phyloP scores from a whole-genome alignment of 1,284 basidiomycete genomes.

The Termitomyces sp. region DNA sequence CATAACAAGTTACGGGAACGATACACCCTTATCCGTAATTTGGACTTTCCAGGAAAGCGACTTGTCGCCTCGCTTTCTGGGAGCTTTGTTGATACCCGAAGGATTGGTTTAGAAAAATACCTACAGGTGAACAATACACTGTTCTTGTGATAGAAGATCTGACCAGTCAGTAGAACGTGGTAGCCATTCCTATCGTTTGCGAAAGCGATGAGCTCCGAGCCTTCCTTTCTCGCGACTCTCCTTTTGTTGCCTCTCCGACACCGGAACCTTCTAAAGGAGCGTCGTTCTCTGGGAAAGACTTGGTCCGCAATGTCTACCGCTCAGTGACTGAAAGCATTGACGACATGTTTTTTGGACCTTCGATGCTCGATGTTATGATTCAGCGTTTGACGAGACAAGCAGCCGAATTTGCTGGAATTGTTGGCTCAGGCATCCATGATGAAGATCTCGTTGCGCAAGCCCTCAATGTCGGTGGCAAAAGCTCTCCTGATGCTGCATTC shows the following conservation, averaged over 20 bases:
- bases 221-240: slow-evolving; percentile 86
- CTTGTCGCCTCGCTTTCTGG: slow-evolving; percentile 79
- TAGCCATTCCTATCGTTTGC: slow-evolving; percentile 72
- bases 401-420: slow-evolving; percentile 80
- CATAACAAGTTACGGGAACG: slow-evolving; percentile 80
- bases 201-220: slow-evolving; percentile 78
- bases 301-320: slow-evolving; percentile 82
- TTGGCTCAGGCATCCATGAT: slow-evolving; percentile 73
- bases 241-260: slow-evolving; percentile 60
- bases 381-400: slow-evolving; percentile 84
- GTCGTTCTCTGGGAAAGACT: slow-evolving; percentile 60
- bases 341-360: slow-evolving; percentile 89
- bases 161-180: slow-evolving; percentile 50
- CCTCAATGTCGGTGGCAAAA: slow-evolving; percentile 62
- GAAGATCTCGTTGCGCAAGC: slow-evolving; percentile 81
- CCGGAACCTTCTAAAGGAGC: slow-evolving; percentile 32
- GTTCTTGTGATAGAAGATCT: not conserved
- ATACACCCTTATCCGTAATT: slow-evolving; percentile 56
- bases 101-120: slow-evolving; percentile 81
- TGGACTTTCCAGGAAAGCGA: slow-evolving; percentile 91
- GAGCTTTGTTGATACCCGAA: slow-evolving; percentile 79
- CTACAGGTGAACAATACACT: slow-evolving; percentile 58
- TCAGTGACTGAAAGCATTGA: slow-evolving; percentile 90
- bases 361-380: slow-evolving; percentile 92
- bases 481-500: slow-evolving; percentile 59